Conservation (phyloP, 805 yeast genomes). For the Ogataea salicorniae region DNA sequence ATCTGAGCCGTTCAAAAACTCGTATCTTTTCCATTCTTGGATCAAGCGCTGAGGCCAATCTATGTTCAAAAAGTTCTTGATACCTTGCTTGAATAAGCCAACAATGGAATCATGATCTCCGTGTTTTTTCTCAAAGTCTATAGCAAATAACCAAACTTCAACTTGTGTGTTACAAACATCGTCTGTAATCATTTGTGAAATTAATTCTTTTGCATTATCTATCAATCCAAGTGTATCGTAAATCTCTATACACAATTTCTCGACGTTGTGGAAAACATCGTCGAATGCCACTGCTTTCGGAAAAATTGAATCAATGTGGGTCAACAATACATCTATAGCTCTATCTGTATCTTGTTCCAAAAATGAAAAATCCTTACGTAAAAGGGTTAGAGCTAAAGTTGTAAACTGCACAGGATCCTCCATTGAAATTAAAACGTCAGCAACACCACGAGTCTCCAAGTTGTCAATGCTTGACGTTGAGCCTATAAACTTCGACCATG, state of each 20-base stretch:
- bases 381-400: slow-evolving; percentile 1
- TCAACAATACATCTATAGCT: slow-evolving; percentile 5
- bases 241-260: slow-evolving; percentile 34
- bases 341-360: slow-evolving; percentile 3
- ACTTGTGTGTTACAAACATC: slow-evolving; percentile 26
- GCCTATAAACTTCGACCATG: slow-evolving; percentile 3
- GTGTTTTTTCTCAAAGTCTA: slow-evolving; percentile 34
- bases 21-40: slow-evolving; percentile 39
- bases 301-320: slow-evolving; percentile 23
- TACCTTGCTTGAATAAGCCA: slow-evolving; percentile 30
- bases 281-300: slow-evolving; percentile 25
- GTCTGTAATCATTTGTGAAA: slow-evolving; percentile 2
- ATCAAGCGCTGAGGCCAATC: slow-evolving; percentile 49
- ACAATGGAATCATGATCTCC: slow-evolving; percentile 24
- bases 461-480: background rate
- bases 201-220: slow-evolving; percentile 23
- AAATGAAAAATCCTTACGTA: slow-evolving; percentile 6
- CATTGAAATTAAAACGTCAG: too few species aligned
- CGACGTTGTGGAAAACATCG: slow-evolving; percentile 40
- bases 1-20: slow-evolving; percentile 31
- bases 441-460: background rate
- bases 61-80: slow-evolving; percentile 23
- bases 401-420: background rate
- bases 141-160: slow-evolving; percentile 44
- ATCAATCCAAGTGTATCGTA: slow-evolving; percentile 28